Evolutionary conservation across 1,284 basidiomycete genomes (phyloP).

Genomic region (Trametes sp.): DNA sequence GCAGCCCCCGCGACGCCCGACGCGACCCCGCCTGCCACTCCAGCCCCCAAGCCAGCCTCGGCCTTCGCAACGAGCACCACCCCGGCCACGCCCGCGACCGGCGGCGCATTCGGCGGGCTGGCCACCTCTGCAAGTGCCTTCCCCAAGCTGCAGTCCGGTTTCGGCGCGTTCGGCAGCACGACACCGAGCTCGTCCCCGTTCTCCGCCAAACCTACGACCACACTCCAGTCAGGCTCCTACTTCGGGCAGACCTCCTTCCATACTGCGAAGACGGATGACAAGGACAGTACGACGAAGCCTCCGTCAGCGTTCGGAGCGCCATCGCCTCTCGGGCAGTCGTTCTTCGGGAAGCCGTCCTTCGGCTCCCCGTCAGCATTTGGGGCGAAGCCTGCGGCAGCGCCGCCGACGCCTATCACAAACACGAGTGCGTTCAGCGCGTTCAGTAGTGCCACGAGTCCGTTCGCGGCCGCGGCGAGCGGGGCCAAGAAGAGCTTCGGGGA

Average conservation of each 20-base stretch:
- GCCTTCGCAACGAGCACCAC: constrained; percentile 23
- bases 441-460: constrained; percentile 51
- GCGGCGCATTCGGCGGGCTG: constrained; percentile 48
- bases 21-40: constrained; percentile 19
- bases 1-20: constrained; percentile 15
- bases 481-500: constrained; percentile 50
- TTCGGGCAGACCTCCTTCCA: constrained; percentile 30
- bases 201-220: constrained; percentile 40
- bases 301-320: constrained; percentile 30
- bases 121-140: constrained; percentile 46
- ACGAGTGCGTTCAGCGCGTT: constrained; percentile 57
- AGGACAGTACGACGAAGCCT: constrained; percentile 14
- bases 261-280: constrained; percentile 24
- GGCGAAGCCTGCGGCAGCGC: constrained; percentile 32
- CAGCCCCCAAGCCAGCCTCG: constrained; percentile 3
- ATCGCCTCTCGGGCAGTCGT: constrained; percentile 20
- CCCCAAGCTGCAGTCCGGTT: constrained; percentile 49
- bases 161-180: constrained; percentile 49
- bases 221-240: constrained; percentile 44
- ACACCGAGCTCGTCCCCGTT: constrained; percentile 1
- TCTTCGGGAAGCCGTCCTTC: constrained; percentile 44
- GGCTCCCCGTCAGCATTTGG: constrained; percentile 44
- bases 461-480: constrained; percentile 46
- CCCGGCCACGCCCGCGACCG: constrained; percentile 30
- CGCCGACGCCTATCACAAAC: constrained; percentile 39